Evolutionary conservation across 208 protist species (phyloP).

Genomic region (Leptomonas pyrrhocoris): DNA sequence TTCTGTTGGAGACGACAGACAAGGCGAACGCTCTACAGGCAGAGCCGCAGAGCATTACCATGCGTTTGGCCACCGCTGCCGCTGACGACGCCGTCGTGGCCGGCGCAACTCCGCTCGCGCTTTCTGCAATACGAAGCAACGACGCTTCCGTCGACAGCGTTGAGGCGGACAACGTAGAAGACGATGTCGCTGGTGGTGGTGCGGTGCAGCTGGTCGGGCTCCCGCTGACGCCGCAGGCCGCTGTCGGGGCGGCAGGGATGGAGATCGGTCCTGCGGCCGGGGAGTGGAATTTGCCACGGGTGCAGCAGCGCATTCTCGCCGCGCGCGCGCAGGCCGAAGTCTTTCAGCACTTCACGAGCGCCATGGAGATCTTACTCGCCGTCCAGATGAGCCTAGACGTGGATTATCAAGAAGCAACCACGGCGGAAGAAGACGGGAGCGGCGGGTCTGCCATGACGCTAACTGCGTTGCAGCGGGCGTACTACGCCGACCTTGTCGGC

Average conservation of each 20-base stretch:
- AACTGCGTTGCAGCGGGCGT: slow-evolving; percentile 23
- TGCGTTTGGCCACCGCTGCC: no score
- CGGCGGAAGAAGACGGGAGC: neutral
- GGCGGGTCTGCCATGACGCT: slow-evolving; percentile 3
- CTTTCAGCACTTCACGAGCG: slow-evolving; percentile 33
- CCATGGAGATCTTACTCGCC: slow-evolving; percentile 32
- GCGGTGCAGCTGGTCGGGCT: neutral
- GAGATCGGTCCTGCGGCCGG: slow-evolving; percentile 29
- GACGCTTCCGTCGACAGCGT: neutral
- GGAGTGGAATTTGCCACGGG: slow-evolving; percentile 37
- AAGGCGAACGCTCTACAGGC: neutral
- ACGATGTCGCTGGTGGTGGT: neutral
- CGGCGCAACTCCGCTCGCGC: no score
- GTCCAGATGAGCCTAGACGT: slow-evolving; percentile 42
- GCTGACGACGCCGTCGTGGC: no score
- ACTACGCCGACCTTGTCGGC: slow-evolving; percentile 30
- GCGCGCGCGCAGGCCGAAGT: slow-evolving; percentile 32
- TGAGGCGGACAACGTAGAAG: neutral
- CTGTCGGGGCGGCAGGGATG: slow-evolving; percentile 23
- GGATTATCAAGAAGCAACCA: slow-evolving; percentile 24
- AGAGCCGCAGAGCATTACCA: neutral
- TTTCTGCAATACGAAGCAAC: neutral
- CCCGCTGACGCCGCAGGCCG: slow-evolving; percentile 26
- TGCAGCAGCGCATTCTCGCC: slow-evolving; percentile 35
- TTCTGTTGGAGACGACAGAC: neutral